These are phyloP conservation scores for Hymenoscyphus repandus DNA, from an alignment of 2,329 filamentous ascomycete genomes.

Conservation along the genomic window DNA sequence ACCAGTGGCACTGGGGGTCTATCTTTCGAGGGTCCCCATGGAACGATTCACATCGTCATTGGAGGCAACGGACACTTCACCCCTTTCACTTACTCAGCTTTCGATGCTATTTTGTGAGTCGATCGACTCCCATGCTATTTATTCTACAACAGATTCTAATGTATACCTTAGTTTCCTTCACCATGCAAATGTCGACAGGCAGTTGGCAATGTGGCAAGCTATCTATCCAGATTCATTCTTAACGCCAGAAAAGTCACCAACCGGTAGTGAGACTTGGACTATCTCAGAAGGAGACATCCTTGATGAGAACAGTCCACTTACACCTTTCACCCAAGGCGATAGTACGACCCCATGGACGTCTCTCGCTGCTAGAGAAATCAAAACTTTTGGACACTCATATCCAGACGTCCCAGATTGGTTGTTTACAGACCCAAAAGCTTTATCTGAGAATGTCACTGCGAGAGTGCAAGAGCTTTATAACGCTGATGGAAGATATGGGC, in stretches of 20 bases:
- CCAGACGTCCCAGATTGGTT: slow-evolving; percentile 37
- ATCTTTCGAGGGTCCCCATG: slow-evolving; percentile 1
- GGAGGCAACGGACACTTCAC: slow-evolving; percentile 1
- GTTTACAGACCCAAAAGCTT: slow-evolving; percentile 41
- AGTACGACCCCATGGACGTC: slow-evolving; percentile 44
- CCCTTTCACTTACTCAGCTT: slow-evolving; percentile 35
- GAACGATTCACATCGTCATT: background rate
- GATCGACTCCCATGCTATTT: background rate
- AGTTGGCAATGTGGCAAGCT: slow-evolving; percentile 48
- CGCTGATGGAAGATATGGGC: background rate
- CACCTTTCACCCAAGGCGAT: slow-evolving; percentile 35
- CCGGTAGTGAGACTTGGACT: slow-evolving; percentile 27
- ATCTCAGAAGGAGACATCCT: background rate
- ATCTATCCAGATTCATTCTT: slow-evolving; percentile 33
- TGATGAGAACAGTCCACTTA: slow-evolving; percentile 31
- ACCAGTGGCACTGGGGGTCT: background rate
- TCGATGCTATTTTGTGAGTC: slow-evolving; percentile 39
- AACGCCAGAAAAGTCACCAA: slow-evolving; percentile 23
- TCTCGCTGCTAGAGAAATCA: background rate
- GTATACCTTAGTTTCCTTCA: slow-evolving; percentile 36
- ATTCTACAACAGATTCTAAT: background rate
- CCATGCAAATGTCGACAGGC: slow-evolving; percentile 54
- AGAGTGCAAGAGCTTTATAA: slow-evolving; percentile 50
- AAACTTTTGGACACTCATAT: slow-evolving; percentile 6
- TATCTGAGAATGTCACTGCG: slow-evolving; percentile 55